Evolutionary conservation across 1,284 basidiomycete species (phyloP), one percentile per base, ranked within the genome.

Genomic region (Uromyces viciae-fabae): DNA sequence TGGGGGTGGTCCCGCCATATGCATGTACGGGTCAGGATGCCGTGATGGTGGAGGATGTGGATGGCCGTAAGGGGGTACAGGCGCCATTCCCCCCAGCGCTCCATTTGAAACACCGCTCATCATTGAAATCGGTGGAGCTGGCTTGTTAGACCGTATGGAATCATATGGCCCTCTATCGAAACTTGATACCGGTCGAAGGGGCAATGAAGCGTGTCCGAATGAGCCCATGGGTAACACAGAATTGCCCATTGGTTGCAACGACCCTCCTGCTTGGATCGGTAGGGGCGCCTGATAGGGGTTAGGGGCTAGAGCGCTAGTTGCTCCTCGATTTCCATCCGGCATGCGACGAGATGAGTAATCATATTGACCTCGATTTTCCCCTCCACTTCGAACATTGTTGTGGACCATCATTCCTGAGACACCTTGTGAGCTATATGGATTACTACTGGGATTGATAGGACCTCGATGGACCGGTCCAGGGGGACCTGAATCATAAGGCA

Each of bases 121-220:
- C 69, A 54, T 72, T 49, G 69, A 19, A 22, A 69, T 46, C 42
- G 69, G 49, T 46, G 69, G 46, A 11, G 46, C 69, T 7, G 49
- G 33, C 69, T 72, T 72, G 43, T 43, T 14, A 7, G 33, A 33
- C 19, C 69, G 69, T 49, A 54, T 54, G 17, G 69, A 46, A n/a
- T 72, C 69, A 49, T 72, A 54, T 15, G 69, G 33, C 28, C 69
- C 69, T 28, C 69, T 49, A 46, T 54, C 69, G 43, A 52, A 72
- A 49, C 46, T 72, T 28, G 69, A 38, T 11, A 72, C 49, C 3
- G 69, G 69, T 25, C 69, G 43, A 28, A 46, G 54, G 25, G 69
- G 69, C 69, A 72, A 46, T 11, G 66, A 69, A 46, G 69, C 69
- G 49, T 49, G 69, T 72, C 69, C 69, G 38, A 36, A 72, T 3